Percentiles rank a stretch among this genome's conserved stretches.
These are phyloP conservation scores for Paratinospora sagittata DNA, from an alignment of 164 flowering plant genomes.

Conservation along the genomic window DNA sequence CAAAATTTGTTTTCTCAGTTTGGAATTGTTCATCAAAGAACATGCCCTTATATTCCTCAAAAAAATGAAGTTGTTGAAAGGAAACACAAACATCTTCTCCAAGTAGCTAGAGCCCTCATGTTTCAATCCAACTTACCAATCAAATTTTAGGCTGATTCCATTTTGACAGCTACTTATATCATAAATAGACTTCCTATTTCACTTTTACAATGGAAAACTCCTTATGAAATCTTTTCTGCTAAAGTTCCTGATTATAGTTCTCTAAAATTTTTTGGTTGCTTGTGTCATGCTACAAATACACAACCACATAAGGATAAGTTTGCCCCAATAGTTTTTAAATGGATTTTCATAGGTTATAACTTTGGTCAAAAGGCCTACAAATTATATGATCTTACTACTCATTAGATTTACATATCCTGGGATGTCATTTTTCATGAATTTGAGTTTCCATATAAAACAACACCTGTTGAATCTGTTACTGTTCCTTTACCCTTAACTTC, in stretches of 20 bases:
- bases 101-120: not conserved
- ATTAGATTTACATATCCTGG: not conserved
- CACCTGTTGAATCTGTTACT: not conserved
- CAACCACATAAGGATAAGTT: not conserved
- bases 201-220: not conserved
- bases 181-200: not conserved
- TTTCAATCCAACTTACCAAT: not conserved
- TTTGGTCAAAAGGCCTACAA: constrained; percentile 4
- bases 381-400: not conserved
- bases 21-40: constrained; percentile 3
- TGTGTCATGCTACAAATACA: not conserved
- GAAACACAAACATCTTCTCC: not conserved
- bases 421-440: constrained; percentile 2
- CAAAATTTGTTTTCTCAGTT: not conserved
- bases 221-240: not conserved
- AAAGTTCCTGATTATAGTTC: not conserved
- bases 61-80: constrained; percentile 3
- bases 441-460: not conserved
- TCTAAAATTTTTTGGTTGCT: not conserved
- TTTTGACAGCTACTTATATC: not conserved
- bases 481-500: not conserved
- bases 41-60: not conserved
- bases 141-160: not conserved
- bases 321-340: not conserved
- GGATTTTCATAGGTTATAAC: not conserved